Conservation (phyloP, 2,329 filamentous ascomycete species). For the Tolypocladium tundrense region DNA sequence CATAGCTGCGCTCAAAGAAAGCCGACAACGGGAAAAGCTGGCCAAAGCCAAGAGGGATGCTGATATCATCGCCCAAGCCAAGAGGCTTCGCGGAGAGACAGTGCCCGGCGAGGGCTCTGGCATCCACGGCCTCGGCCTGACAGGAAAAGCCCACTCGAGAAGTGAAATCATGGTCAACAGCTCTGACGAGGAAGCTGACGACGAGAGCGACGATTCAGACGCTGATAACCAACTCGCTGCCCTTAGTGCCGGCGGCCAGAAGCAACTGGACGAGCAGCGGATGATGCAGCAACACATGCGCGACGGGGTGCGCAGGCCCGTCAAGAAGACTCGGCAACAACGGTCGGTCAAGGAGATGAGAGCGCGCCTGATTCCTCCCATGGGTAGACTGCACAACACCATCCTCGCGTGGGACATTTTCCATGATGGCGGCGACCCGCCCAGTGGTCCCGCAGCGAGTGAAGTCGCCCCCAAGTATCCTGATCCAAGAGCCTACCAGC, state of each 20-base stretch:
- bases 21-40: conserved; percentile 63
- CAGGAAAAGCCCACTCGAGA: conserved; percentile 71
- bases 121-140: conserved; percentile 57
- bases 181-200: conserved; percentile 63
- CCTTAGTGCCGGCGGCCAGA: conserved; percentile 35
- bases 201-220: conserved; percentile 48
- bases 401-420: conserved; percentile 96
- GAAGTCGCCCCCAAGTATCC: conserved; percentile 69
- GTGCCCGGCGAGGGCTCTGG: conserved; percentile 65
- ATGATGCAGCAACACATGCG: conserved; percentile 37
- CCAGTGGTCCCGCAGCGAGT: conserved; percentile 61
- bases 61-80: conserved; percentile 60
- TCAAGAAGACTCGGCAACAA: conserved; percentile 72
- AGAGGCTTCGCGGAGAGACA: conserved; percentile 28
- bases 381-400: conserved; percentile 72
- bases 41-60: conserved; percentile 64
- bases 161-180: conserved; percentile 88
- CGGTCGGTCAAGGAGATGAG: conserved; percentile 89
- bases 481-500: conserved; percentile 70
- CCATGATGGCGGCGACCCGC: conserved; percentile 76
- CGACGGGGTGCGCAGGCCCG: conserved; percentile 54
- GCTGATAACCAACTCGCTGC: conserved; percentile 42
- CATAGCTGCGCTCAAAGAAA: conserved; percentile 49
- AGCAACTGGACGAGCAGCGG: conserved; percentile 38
- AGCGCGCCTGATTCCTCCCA: conserved; percentile 79